Evolutionary conservation across 768 basidiomycete genomes (phyloP), one percentile per base, ranked within the genome.

Genomic region (Phlegmacium glaucopus): DNA sequence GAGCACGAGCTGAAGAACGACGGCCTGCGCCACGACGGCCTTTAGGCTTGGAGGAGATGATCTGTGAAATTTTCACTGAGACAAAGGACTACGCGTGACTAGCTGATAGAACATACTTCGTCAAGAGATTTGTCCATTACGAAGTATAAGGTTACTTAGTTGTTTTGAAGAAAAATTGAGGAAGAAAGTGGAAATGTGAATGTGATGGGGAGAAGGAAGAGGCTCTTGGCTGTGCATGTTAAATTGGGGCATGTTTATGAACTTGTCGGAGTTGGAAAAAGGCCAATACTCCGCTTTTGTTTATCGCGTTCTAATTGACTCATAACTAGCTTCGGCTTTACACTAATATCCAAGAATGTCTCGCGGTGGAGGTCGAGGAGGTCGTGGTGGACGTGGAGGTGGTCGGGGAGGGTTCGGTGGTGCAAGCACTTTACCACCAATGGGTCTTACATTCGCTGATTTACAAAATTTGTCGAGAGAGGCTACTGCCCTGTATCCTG

Each of bases 91-190:
- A 44, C 47, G 39, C 16, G 50, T 37, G 47, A 55, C 50, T 53
- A 26, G 49, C 39, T 27, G 22, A 22, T 22, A 22, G 22, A 22
- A 72, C 79, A 16, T 48, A 92, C 89, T 49, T 90, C 85, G 64
- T 92, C 89, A 50, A 92, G 85, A 59, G 86, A 78, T 71, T 87
- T 86, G 71, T 92, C 88, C 85, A 92, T 88, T 62, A 53, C 66
- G 44, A 44, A 46, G 38, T 44, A 37, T 42, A 17, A 28, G 42
- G 22, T 34, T 22, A 36, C 10, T 16, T 34, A 44, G 34, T 48
- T 46, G 44, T 40, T 40, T n/a, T 28, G 54, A 54, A 48, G 42
- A 35, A 39, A 34, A 30, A 32, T 47, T 29, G 41, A 48, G 50
- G 52, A 37, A 40, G 49, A 57, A 58, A 52, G 40, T 34, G 46